Base-by-base conservation (phyloP, 345 rosid species). In the Populus simonii region DNA sequence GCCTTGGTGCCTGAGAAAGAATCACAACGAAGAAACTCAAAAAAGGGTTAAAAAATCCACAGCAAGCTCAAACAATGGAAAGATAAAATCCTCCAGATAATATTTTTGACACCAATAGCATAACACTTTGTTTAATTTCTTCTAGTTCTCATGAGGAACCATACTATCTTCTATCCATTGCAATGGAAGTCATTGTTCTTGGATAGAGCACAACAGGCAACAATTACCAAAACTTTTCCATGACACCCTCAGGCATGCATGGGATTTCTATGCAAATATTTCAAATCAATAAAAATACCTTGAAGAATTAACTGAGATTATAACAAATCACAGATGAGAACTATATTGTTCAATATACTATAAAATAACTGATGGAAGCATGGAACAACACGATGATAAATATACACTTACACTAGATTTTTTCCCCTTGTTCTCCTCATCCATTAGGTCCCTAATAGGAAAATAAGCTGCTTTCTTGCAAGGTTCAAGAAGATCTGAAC, bases 1-100 rank as follows among this genome's bases (percentile, higher is more conserved):
- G 89, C 86, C 99, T 89, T 18, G 97, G 95, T 25, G 67, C 80
- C 99, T 96, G 87, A 38, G 45, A 71, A 79, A 38, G 15, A 80
- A 68, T 7, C 36, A 23, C 10, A 8, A 23, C 2, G 38, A 76
- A 47, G 10, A 62, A 74, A 18, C 68, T 69, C 36, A 8, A 2
- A 25, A 8, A 15, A 33, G 5, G 16, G 8, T 67, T 55, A n/a
- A 67, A 7, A 77, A 51, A 1, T 16, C 61, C 68, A 53, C 7
- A 29, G 38, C 33, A 2, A 25, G 27, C 3, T 27, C 3, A 3
- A 15, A 68, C 23, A 6, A 53, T 53, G 20, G 55, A 68, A 18
- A 20, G 41, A 27, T 27, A 29, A 8, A 2, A 31, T 33, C 22
- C 10, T 17, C 25, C 5, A 31, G 2, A 27, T 18, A 68, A 76